phyloP scores from a whole-genome alignment of 2,329 filamentous ascomycete species.

The Cadophora luteo-olivacea region DNA sequence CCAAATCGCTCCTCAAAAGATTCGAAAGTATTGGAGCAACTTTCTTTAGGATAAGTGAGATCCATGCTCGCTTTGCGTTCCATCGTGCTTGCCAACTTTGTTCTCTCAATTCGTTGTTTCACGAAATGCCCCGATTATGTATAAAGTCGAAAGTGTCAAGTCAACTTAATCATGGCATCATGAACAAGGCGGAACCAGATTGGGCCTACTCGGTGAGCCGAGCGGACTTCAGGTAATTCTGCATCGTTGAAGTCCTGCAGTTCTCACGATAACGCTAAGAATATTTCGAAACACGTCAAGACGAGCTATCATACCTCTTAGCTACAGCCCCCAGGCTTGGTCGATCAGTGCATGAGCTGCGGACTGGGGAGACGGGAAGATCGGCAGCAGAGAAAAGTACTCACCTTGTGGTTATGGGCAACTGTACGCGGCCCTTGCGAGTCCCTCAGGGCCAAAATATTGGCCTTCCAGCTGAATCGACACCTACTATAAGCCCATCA shows the following conservation, averaged over 20 bases:
- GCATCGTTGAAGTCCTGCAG: background rate
- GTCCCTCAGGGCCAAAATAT: background rate
- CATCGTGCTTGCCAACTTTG: background rate
- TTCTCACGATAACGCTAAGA: background rate
- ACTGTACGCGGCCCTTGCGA: background rate
- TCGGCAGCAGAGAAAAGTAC: background rate
- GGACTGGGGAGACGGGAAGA: background rate
- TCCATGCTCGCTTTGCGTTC: background rate
- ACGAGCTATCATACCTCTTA: background rate
- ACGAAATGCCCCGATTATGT: background rate
- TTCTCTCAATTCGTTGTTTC: background rate
- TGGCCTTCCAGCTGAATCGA: background rate
- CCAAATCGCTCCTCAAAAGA: background rate
- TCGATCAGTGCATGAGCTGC: background rate
- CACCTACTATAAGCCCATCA: background rate
- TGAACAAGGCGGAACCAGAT: background rate
- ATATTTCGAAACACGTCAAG: background rate
- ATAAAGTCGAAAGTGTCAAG: background rate
- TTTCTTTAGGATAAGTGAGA: background rate
- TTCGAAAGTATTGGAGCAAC: background rate
- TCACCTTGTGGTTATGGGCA: background rate
- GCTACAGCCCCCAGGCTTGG: background rate
- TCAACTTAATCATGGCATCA: background rate
- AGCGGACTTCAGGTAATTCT: background rate
- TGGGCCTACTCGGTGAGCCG: constrained; percentile 5